Evolutionary conservation across 306 rosid genomes (phyloP).

Genomic region (Geum urbanum): DNA sequence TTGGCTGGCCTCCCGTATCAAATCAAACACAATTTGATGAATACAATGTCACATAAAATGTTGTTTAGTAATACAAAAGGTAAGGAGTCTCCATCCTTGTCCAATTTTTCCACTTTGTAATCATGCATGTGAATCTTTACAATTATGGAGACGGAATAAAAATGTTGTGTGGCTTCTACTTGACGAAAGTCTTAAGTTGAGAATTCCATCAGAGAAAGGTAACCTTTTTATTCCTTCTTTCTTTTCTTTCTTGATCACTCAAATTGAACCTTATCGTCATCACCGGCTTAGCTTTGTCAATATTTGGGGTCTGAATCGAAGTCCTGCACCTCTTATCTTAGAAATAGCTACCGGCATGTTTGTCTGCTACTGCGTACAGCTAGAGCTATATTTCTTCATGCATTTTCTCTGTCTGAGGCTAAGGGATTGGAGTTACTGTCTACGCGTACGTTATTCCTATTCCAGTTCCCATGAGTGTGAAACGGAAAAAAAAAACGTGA

Average conservation of each 20-base stretch:
- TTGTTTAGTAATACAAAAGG: constrained; percentile 5
- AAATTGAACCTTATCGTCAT: not conserved
- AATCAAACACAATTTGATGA: not conserved
- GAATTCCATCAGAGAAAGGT: constrained; percentile 30
- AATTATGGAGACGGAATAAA: constrained; percentile 7
- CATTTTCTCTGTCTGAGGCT: no score
- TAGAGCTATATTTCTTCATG: no score
- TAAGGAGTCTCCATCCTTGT: constrained; percentile 38
- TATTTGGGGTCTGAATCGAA: no score
- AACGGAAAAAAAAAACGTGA: no score
- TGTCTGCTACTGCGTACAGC: not conserved
- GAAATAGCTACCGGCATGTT: not conserved
- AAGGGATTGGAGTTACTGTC: no score
- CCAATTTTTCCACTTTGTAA: constrained; percentile 42
- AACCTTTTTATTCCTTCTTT: constrained; percentile 5
- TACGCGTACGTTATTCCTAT: no score
- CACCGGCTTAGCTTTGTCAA: no score
- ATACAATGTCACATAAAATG: not conserved
- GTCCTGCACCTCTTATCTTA: not conserved
- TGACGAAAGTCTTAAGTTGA: constrained; percentile 44
- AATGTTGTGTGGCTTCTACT: constrained; percentile 48
- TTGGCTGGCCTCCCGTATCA: not conserved
- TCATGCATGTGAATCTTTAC: constrained; percentile 52
- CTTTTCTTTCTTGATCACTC: constrained; percentile 3
- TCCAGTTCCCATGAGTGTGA: no score